A percentile compares a stretch with the other conserved stretches of the same genome.
Evolutionary conservation across 2,329 filamentous ascomycete genomes (phyloP).

Genomic region (Ilyonectria mors-panacis): DNA sequence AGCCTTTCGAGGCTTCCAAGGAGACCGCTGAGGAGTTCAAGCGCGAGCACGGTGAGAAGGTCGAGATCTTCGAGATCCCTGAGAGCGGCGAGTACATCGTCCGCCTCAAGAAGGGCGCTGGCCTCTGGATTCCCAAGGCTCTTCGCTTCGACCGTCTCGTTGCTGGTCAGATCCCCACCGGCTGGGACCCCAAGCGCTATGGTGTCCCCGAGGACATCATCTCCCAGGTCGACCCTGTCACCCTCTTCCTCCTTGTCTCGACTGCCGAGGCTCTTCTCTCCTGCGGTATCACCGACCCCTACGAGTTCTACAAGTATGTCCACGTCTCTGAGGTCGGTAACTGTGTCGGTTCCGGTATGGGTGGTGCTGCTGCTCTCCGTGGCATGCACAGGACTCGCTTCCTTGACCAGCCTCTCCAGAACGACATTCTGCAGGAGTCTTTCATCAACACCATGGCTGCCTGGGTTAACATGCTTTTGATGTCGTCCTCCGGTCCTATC

Average conservation of each 20-base stretch:
- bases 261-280: slow-evolving; percentile 92
- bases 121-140: slow-evolving; percentile 95
- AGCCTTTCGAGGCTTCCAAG: slow-evolving; percentile 97
- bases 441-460: slow-evolving; percentile 99
- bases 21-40: slow-evolving; percentile 98
- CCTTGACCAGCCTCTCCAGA: slow-evolving; percentile 97
- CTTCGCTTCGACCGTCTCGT: slow-evolving; percentile 97
- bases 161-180: slow-evolving; percentile 95
- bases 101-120: slow-evolving; percentile 94
- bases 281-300: slow-evolving; percentile 97
- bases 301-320: slow-evolving; percentile 99
- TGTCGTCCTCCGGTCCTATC: slow-evolving; percentile 97
- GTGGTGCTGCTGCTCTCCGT: slow-evolving; percentile 90
- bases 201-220: slow-evolving; percentile 98
- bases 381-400: slow-evolving; percentile 99
- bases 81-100: slow-evolving; percentile 96
- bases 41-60: slow-evolving; percentile 96
- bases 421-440: slow-evolving; percentile 98
- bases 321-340: slow-evolving; percentile 98
- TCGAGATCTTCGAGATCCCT: slow-evolving; percentile 95
- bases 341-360: slow-evolving; percentile 98
- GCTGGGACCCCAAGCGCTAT: slow-evolving; percentile 97
- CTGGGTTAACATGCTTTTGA: slow-evolving; percentile 99
- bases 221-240: slow-evolving; percentile 96
- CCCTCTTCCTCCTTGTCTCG: slow-evolving; percentile 93